Percentiles rank a stretch among this genome's conserved stretches.
Evolutionary conservation across 495 filamentous ascomycete genomes (phyloP).

Genomic region (Extremus antarcticus): DNA sequence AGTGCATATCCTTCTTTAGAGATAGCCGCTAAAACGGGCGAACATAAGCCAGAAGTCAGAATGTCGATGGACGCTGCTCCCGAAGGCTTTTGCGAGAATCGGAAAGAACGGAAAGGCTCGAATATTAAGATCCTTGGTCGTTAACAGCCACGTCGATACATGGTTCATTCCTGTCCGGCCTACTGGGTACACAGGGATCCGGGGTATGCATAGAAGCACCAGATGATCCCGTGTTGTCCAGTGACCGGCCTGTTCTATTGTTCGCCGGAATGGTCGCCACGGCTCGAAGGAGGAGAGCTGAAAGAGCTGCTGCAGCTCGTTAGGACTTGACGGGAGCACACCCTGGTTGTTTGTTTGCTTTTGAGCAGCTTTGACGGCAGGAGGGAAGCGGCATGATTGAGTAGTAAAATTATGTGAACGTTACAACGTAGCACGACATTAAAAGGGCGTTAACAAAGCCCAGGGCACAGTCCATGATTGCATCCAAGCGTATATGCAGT

Average conservation of each 20-base stretch:
- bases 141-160: not conserved
- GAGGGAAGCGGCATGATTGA: not conserved
- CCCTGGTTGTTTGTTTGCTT: not conserved
- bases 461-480: slow-evolving; percentile 10
- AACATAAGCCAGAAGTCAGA: too few species aligned
- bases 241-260: not conserved
- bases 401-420: not conserved
- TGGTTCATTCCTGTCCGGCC: not conserved
- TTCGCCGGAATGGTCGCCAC: not conserved
- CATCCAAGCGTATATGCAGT: slow-evolving; percentile 3
- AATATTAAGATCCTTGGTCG: not conserved
- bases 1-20: not conserved
- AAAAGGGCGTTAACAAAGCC: not conserved
- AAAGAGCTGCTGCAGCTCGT: not conserved
- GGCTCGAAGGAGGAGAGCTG: not conserved
- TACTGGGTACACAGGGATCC: not conserved
- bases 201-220: not conserved
- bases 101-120: not conserved
- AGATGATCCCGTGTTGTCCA: not conserved
- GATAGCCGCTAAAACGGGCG: not conserved
- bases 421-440: slow-evolving; percentile 6
- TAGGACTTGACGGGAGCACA: not conserved
- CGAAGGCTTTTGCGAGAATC: too few species aligned
- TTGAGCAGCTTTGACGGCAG: not conserved
- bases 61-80: too few species aligned